A percentile compares a stretch with the other conserved stretches of the same genome.
These are phyloP conservation scores for Salvia rosmarinus DNA, from an alignment of 257 asterid species.

Conservation along the genomic window DNA sequence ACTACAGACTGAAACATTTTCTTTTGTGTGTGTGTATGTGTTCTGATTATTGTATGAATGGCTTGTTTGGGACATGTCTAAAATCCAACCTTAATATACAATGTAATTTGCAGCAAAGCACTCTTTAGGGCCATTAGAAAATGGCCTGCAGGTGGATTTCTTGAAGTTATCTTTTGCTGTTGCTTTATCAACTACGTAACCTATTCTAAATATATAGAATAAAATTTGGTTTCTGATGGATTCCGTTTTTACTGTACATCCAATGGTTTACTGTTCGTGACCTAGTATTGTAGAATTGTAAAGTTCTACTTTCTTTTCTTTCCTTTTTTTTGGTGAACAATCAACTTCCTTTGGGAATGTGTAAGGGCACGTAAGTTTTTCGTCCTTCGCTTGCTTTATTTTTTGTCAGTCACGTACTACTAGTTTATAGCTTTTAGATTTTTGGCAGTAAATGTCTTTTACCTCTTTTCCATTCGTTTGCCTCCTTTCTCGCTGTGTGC, in stretches of 20 bases:
- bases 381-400: conserved; percentile 5
- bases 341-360: neutral
- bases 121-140: neutral
- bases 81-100: neutral
- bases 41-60: conserved; percentile 15
- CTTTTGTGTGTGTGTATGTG: neutral
- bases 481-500: neutral
- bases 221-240: neutral
- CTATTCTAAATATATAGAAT: neutral
- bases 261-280: neutral
- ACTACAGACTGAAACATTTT: neutral
- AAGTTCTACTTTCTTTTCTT: neutral
- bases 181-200: conserved; percentile 1
- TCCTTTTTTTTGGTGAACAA: neutral
- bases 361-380: neutral
- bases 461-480: neutral
- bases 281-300: neutral
- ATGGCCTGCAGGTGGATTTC: neutral
- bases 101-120: conserved; percentile 13
- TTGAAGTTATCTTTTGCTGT: neutral
- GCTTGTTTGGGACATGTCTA: conserved; percentile 22
- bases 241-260: neutral
- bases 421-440: neutral
- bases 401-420: neutral
- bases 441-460: neutral